phyloP scores from a whole-genome alignment of 148 eudicot species.

The Spergularia marina region DNA sequence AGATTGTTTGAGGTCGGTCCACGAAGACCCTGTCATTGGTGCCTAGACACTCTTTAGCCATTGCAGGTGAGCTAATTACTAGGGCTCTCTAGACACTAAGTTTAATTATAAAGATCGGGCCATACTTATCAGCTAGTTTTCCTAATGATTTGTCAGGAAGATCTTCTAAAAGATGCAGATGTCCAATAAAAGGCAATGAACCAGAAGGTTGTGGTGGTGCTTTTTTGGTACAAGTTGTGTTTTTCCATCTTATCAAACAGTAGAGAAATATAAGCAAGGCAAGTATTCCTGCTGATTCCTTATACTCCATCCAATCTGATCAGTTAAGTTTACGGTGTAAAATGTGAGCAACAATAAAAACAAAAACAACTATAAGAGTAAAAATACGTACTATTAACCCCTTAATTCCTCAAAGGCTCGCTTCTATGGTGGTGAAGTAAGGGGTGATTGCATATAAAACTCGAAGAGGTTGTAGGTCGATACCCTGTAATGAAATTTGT shows the following conservation, averaged over 20 bases:
- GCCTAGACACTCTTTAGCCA: slow-evolving; percentile 44
- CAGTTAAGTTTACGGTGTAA: too few relatives aligned
- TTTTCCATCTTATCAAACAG: not conserved
- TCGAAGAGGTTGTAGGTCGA: too few relatives aligned
- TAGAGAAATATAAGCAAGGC: not conserved
- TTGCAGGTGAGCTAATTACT: slow-evolving; percentile 36
- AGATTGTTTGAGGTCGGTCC: slow-evolving; percentile 30
- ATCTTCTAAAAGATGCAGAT: not conserved
- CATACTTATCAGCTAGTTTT: slow-evolving; percentile 20
- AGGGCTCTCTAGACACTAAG: slow-evolving; percentile 19
- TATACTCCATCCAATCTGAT: too few relatives aligned
- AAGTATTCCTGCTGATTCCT: not conserved
- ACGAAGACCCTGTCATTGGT: slow-evolving; percentile 35
- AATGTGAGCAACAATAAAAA: too few relatives aligned
- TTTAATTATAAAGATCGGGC: slow-evolving; percentile 29
- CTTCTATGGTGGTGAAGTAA: too few relatives aligned
- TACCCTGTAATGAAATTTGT: too few relatives aligned
- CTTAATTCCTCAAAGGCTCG: too few relatives aligned
- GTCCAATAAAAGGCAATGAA: slow-evolving; percentile 42
- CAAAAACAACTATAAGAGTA: too few relatives aligned
- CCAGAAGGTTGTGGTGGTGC: slow-evolving; percentile 32
- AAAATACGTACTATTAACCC: too few relatives aligned
- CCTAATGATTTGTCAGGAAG: slow-evolving; percentile 16
- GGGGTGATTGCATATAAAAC: too few relatives aligned
- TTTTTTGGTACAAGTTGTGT: not conserved